Base-by-base conservation (phyloP, 2,329 filamentous ascomycete genomes). In the Fusarium dlaminii region DNA sequence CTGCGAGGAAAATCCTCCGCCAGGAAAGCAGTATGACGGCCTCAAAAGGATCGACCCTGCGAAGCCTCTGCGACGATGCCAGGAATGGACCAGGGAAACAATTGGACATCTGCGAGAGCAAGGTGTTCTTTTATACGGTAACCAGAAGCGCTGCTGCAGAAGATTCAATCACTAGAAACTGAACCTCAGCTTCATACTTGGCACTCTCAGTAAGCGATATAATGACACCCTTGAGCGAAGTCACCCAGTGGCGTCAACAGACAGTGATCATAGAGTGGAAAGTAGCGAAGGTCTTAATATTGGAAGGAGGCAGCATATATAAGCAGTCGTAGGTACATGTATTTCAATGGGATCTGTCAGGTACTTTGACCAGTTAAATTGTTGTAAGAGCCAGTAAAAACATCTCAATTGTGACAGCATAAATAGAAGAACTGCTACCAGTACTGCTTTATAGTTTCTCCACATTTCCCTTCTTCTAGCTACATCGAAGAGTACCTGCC, bases 401-500 rank as follows among this genome's bases (percentile, higher is more conserved):
- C 5, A 46, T 5, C 0, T 8, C 2, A 29, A 46, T 8, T 46
- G 2, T 11, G 13, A 3, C 13, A 24, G 7, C 5, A 14, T 46
- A 22, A 15, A 9, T 7, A 5, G 0, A 46, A 8, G 9, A 11
- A 22, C 13, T 8, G 13, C 1, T 46, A 29, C 9, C 13, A 46
- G 24, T 11, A 46, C 5, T 29, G 12, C 24, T 5, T 14, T 29
- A 9, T 4, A 3, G 6, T 29, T 46, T 8, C 18, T 46, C 13
- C 13, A 46, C 29, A 5, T 15, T 27, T 1, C 9, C 43, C 18
- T 5, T 10, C 43, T 11, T 9, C 8, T 13, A 29, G 1, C 24
- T 3, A 9, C 3, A 6, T 29, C 8, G 5, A 22, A n/a, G 0
- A 2, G 17, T 3, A 8, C 5, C 14, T 5, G 20, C 29, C 29